Conservation (phyloP, 176 grass and related monocot genomes). For the Oryza glumipatula region DNA sequence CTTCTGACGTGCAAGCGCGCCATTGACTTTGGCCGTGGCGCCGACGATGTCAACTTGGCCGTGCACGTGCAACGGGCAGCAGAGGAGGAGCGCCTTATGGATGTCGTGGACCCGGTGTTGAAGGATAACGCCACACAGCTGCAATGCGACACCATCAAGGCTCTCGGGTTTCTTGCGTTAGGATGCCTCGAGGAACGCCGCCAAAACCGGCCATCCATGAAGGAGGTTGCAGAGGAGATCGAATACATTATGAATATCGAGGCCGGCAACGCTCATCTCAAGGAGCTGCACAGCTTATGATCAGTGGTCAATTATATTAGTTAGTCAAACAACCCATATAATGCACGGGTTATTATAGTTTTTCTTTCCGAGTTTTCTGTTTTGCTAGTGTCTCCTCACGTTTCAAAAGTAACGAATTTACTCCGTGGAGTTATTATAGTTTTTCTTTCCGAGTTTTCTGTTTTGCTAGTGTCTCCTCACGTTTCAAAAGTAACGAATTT, state of each 20-base stretch:
- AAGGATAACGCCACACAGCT: slow-evolving; percentile 54
- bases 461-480: no score
- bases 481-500: no score
- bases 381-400: no score
- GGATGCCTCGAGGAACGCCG: slow-evolving; percentile 79
- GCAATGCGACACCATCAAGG: slow-evolving; percentile 74
- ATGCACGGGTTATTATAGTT: no score
- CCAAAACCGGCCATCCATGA: slow-evolving; percentile 78
- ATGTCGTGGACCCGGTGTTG: slow-evolving; percentile 51
- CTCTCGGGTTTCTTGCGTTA: slow-evolving; percentile 61
- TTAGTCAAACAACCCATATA: no score
- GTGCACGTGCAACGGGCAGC: slow-evolving; percentile 55
- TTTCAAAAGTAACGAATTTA: no score
- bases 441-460: no score
- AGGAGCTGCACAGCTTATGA: background rate
- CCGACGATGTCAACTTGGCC: slow-evolving; percentile 77
- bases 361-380: no score
- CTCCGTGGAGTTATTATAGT: no score
- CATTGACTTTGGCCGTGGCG: slow-evolving; percentile 62
- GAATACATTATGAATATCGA: slow-evolving; percentile 77
- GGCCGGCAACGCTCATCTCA: background rate
- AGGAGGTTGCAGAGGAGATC: slow-evolving; percentile 77
- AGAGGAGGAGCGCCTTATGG: slow-evolving; percentile 61
- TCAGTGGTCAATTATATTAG: no score
- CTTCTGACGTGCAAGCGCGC: slow-evolving; percentile 78